Evolutionary conservation across 805 yeast species (phyloP), one percentile per base, ranked within the genome.

Genomic region (Starmerella floricola): DNA sequence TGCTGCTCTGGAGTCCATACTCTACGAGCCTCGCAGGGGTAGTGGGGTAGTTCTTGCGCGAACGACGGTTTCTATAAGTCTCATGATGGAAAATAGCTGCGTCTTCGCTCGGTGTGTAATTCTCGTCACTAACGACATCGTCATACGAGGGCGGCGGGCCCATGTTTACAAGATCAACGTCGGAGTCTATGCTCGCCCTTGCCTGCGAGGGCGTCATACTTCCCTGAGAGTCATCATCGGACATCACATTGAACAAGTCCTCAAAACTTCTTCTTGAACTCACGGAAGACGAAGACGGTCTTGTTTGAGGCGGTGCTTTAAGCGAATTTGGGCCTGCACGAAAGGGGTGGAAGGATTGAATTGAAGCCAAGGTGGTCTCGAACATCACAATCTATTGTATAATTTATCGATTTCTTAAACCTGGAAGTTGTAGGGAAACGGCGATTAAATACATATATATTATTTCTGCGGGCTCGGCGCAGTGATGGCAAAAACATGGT

Each of bases 1-100:
- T 11, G 74, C 78, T 5, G 63, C 59, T 45, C 49, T 74, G 32
- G 64, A 76, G 31, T 61, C 79, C 26, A 65, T 62, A 42, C 64
- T 72, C 45, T 17, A 41, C 31, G 16, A 44, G 45, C 11, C 42
- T 34, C n/a, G 42, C 16, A 21, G 29, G 31, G 16, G 36, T 26
- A 8, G 17, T 17, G n/a, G 36, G 16, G 12, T 36, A 31, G 28
- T 21, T 21, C 20, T 31, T 32, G 20, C 39, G 42, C n/a, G 26
- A 11, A 8, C 29, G 23, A 8, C 27, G 15, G 18, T 28, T 36
- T 15, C 43, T 29, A 23, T 38, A 38, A 1, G 38, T 30, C 39
- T 46, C 50, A n/a, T 34, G 36, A 36, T 46, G 50, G 26, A n/a
- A 4, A 8, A 46, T 34, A 2, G 36, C 15, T 3, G 31, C 21